These are phyloP conservation scores for Calvatia gigantea DNA, from an alignment of 768 basidiomycete genomes.

Conservation along the genomic window DNA sequence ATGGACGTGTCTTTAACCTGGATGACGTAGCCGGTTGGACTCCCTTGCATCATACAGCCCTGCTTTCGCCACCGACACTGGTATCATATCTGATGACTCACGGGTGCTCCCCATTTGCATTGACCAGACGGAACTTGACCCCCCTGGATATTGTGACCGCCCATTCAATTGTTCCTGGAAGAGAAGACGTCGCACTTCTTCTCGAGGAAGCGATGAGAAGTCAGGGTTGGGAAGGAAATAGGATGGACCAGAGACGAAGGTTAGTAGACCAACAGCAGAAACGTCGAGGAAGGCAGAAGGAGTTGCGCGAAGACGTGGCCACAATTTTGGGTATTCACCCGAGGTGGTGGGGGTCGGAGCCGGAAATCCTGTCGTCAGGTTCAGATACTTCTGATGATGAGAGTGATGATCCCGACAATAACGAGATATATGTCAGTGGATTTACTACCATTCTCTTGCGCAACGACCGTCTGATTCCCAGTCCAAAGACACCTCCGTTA, in stretches of 20 bases:
- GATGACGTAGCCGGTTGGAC: constrained; percentile 82
- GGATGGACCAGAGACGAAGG: constrained; percentile 67
- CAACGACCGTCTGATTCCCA: constrained; percentile 17
- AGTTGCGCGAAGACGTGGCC: constrained; percentile 56
- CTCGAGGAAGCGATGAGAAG: constrained; percentile 87
- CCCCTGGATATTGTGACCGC: constrained; percentile 89
- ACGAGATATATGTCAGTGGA: constrained; percentile 46
- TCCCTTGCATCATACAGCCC: constrained; percentile 86
- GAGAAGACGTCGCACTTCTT: constrained; percentile 82
- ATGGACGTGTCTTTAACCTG: constrained; percentile 6
- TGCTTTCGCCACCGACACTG: constrained; percentile 86
- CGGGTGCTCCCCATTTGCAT: constrained; percentile 78
- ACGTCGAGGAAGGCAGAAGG: constrained; percentile 47
- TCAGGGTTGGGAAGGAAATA: constrained; percentile 77
- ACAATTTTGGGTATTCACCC: constrained; percentile 52
- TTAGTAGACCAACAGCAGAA: constrained; percentile 55
- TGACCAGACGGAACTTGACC: constrained; percentile 76
- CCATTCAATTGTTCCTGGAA: constrained; percentile 74
- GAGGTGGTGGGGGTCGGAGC: constrained; percentile 62
- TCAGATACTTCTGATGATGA: constrained; percentile 41
- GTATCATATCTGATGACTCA: constrained; percentile 92
- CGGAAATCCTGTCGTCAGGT: constrained; percentile 38
- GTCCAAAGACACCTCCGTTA: constrained; percentile 59
- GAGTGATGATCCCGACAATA: constrained; percentile 45
- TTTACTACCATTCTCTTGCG: constrained; percentile 9